Evolutionary conservation across 768 basidiomycete species (phyloP).

Genomic region (Phaeolepiota aurea): DNA sequence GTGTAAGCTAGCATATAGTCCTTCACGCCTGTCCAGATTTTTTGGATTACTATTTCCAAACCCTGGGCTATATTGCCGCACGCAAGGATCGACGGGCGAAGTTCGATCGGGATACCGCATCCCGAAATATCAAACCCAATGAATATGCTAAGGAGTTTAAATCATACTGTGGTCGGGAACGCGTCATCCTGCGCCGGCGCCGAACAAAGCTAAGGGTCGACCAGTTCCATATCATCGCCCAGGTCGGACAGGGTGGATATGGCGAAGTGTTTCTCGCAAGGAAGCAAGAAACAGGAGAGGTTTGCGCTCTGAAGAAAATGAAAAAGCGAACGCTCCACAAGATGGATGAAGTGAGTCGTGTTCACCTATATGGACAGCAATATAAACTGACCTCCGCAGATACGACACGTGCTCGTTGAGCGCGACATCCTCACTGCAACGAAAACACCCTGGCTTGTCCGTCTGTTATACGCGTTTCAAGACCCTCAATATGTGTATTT

Average conservation of each 20-base stretch:
- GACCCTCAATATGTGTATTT: slow-evolving; percentile 87
- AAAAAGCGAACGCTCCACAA: slow-evolving; percentile 88
- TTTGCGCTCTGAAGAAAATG: slow-evolving; percentile 98
- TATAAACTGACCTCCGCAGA: slow-evolving; percentile 29
- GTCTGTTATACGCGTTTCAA: slow-evolving; percentile 94
- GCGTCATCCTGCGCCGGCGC: slow-evolving; percentile 86
- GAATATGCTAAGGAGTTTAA: slow-evolving; percentile 78
- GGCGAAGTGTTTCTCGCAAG: slow-evolving; percentile 95
- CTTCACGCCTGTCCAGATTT: slow-evolving; percentile 50
- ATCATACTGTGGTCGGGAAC: slow-evolving; percentile 90
- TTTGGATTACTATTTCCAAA: slow-evolving; percentile 97
- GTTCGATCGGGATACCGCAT: slow-evolving; percentile 77
- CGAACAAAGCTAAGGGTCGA: slow-evolving; percentile 89
- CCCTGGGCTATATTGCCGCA: slow-evolving; percentile 79
- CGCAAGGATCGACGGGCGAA: slow-evolving; percentile 77
- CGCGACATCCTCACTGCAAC: slow-evolving; percentile 96
- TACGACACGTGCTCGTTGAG: slow-evolving; percentile 97
- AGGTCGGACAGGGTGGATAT: slow-evolving; percentile 98
- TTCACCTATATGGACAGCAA: background rate
- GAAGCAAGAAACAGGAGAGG: slow-evolving; percentile 92
- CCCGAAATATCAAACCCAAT: slow-evolving; percentile 45
- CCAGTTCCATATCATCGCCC: slow-evolving; percentile 96
- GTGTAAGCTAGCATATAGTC: slow-evolving; percentile 5
- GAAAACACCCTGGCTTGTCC: slow-evolving; percentile 95
- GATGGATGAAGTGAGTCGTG: slow-evolving; percentile 82